A percentile compares a stretch with the other conserved stretches of the same genome.
phyloP scores from a whole-genome alignment of 176 grass and related monocot genomes.

The Raddia distichophylla region DNA sequence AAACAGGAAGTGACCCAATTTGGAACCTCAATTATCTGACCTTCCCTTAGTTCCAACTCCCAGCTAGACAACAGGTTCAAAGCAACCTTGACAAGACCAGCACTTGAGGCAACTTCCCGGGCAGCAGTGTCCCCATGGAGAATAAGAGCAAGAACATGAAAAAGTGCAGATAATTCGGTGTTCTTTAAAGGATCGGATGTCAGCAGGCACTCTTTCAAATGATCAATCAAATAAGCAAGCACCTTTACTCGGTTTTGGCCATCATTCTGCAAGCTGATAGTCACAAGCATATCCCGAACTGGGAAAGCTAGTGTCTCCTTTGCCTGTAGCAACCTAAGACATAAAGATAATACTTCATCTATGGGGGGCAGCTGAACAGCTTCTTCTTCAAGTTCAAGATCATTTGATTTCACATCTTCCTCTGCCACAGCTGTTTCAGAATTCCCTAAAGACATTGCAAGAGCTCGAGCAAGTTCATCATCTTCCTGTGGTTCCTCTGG shows the following conservation, averaged over 20 bases:
- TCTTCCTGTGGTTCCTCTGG: slow-evolving; percentile 95
- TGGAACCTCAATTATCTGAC: slow-evolving; percentile 58
- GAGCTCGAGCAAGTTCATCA: slow-evolving; percentile 96
- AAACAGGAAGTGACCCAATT: slow-evolving; percentile 97
- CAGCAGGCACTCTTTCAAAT: slow-evolving; percentile 64
- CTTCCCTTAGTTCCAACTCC: slow-evolving; percentile 56
- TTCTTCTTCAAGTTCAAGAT: slow-evolving; percentile 80
- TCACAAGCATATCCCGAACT: slow-evolving; percentile 89
- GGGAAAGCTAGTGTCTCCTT: slow-evolving; percentile 89
- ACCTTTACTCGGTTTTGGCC: slow-evolving; percentile 85
- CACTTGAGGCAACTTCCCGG: slow-evolving; percentile 70
- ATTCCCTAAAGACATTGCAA: slow-evolving; percentile 93
- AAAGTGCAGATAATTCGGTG: slow-evolving; percentile 67
- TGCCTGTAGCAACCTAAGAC: slow-evolving; percentile 72
- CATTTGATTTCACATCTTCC: slow-evolving; percentile 56
- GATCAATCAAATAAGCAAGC: slow-evolving; percentile 85
- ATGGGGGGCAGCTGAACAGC: slow-evolving; percentile 74
- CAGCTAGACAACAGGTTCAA: slow-evolving; percentile 76
- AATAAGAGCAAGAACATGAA: slow-evolving; percentile 96
- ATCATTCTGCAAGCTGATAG: slow-evolving; percentile 91
- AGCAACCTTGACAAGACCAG: slow-evolving; percentile 81
- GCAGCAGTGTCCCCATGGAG: slow-evolving; percentile 84
- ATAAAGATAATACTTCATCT: slow-evolving; percentile 88
- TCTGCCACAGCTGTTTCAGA: slow-evolving; percentile 69
- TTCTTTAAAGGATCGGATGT: slow-evolving; percentile 52